Percentiles rank a stretch among this genome's conserved stretches.
These are phyloP conservation scores for Gorgonomyces haynaldii DNA, from an alignment of 192 early-diverging fungal species.

Conservation along the genomic window DNA sequence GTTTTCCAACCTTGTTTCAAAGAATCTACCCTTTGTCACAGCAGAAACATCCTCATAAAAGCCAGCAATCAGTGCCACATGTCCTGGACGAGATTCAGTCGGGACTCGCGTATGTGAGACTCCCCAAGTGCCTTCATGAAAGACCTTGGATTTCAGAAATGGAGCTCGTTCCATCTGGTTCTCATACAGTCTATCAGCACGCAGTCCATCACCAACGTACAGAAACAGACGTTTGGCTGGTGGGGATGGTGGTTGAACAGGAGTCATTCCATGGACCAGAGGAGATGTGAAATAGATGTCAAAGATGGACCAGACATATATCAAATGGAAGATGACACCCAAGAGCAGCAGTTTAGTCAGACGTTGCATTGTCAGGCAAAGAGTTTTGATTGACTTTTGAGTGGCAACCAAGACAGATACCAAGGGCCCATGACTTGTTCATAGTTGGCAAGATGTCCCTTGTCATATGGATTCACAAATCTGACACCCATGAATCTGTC, in stretches of 20 bases:
- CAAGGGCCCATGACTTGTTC: conserved; percentile 1
- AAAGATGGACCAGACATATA: conserved; percentile 86
- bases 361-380: too few species aligned
- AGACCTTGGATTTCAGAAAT: conserved; percentile 25
- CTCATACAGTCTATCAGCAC: conserved; percentile 87
- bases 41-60: conserved; percentile 98
- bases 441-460: background rate
- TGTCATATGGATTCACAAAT: background rate
- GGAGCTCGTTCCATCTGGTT: conserved; percentile 27
- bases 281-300: conserved; percentile 99
- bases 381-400: too few species aligned
- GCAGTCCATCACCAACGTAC: conserved; percentile 86
- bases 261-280: conserved; percentile 92
- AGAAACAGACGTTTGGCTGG: conserved; percentile 82
- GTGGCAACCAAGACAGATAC: background rate
- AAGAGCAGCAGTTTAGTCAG: too few species aligned
- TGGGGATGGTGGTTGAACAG: conserved; percentile 52
- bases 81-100: conserved; percentile 90
- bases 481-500: background rate
- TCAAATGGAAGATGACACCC: conserved; percentile 83
- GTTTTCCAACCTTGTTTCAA: conserved; percentile 72
- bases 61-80: conserved; percentile 95
- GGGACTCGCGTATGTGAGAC: conserved; percentile 73
- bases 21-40: conserved; percentile 69
- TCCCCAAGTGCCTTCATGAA: conserved; percentile 30